Evolutionary conservation across 805 yeast genomes (phyloP), one percentile per base, ranked within the genome.

Genomic region (Wickerhamiella hasegawae): DNA sequence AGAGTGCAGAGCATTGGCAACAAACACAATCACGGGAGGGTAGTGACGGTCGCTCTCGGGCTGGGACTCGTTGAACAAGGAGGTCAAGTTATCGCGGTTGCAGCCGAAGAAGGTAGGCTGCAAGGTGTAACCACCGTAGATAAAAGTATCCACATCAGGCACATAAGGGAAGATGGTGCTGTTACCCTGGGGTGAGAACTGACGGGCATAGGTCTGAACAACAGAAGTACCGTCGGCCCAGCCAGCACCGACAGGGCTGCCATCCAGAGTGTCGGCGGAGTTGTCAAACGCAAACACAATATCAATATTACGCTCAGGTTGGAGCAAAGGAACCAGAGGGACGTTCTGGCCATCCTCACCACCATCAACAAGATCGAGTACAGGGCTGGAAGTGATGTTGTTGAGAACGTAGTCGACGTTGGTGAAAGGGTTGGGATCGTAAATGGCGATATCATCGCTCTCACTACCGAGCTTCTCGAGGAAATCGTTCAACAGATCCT

Each of bases 51-150:
- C 58, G 30, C 60, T 51, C 41, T 75, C 61, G 14, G 54, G 55
- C 21, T 5, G 79, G 66, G 52, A 72, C 14, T 27, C 33, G 22
- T 22, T 23, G 10, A 62, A 52, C 42, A 77, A 60, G 15, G 53
- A 55, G 5, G 82, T 70, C 50, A 76, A 56, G 47, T 76, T 74
- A 1, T 53, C 45, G 4, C 77, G 62, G 49, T 74, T 68, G 55
- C 90, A 78, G 21, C 90, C 90, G 51, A 78, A 78, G 58, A 78
- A 79, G 0, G 73, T 62, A 40, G 87, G 87, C 42, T 55, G 66
- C 8, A 73, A 60, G 10, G 78, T 72, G 41, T 76, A 58, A 38
- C 75, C 74, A 42, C 57, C 47, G 37, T 61, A 60, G 11, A 65
- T 42, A 51, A 76, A 75, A 1, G 78, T 64, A 14, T 61, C 53